Evolutionary conservation across 805 yeast species (phyloP), one percentile per base, ranked within the genome.

Genomic region (Starmerella geochares): DNA sequence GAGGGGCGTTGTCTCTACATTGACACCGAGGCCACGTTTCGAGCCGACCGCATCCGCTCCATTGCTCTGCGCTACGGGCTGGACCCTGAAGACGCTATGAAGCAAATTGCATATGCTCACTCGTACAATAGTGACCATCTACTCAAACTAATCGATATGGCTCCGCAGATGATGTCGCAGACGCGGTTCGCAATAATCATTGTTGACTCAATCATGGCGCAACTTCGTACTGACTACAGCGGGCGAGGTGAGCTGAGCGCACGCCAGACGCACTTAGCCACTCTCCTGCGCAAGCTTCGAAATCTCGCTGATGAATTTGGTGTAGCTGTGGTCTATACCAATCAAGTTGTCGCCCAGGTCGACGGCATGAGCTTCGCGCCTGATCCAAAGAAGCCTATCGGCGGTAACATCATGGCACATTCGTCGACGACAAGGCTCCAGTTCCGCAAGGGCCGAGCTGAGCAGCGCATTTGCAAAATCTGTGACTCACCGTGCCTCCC

Each of bases 71-170:
- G 98, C 58, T 92, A 83, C 63, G 96, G 96, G 0, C 73, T 92
- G 51, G 86, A 86, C 58, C 94, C 92, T 19, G 87, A 83, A 60
- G 96, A 86, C 63, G 94, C 95, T n/a, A 72, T 92, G 58, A 95
- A 88, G 65, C 92, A 92, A 60, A 96, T 92, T 39, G 97, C 97
- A 0, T 90, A 92, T 60, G 98, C 97, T 0, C 77, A 97, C 60
- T 96, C 97, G 4, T 88, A 86, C 66, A 92, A 92, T 60, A 95
- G 96, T 1, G 98, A 92, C 64, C 98, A 92, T 66, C 96, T 92
- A 65, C 71, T 85, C 57, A 85, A 82, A 65, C 75, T 92, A 49
- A 72, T 92, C 51, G 83, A 81, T 55, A 85, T 83, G 54, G 97
- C 97, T 0, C 94, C 96, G 11, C 81, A 81, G 56, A 83, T 90